phyloP scores from a whole-genome alignment of 2,329 filamentous ascomycete species.

The Penicillium sp. region DNA sequence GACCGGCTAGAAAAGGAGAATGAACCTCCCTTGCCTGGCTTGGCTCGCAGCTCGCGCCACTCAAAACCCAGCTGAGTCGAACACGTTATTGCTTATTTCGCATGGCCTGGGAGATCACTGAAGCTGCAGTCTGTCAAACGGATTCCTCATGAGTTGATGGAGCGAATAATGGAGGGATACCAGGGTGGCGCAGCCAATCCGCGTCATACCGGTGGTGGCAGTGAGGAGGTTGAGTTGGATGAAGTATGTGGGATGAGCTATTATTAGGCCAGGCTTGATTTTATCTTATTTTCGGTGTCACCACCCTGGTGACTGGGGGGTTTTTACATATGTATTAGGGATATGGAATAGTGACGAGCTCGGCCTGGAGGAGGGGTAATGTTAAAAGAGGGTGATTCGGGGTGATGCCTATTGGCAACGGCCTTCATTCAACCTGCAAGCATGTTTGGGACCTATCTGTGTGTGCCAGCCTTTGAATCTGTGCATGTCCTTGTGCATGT shows the following conservation, averaged over 20 bases:
- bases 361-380: not conserved
- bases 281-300: conserved; percentile 5
- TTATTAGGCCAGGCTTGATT: conserved; percentile 11
- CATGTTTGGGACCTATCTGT: not conserved
- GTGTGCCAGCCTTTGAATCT: not conserved
- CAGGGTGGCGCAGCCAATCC: conserved; percentile 13
- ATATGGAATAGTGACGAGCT: not conserved
- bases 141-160: not conserved
- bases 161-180: conserved; percentile 5
- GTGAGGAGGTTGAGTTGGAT: conserved; percentile 7
- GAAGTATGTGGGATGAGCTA: conserved; percentile 14
- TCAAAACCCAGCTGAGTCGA: not conserved
- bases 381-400: not conserved
- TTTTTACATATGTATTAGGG: not conserved
- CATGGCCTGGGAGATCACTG: not conserved
- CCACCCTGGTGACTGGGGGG: not conserved
- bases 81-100: conserved; percentile 3
- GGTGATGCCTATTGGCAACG: not conserved
- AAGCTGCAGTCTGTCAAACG: not conserved
- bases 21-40: not conserved
- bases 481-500: not conserved
- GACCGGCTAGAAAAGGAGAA: not conserved
- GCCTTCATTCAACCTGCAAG: not conserved
- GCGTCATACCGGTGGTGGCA: conserved; percentile 18
- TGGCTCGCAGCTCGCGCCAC: not conserved